A percentile compares a stretch with the other conserved stretches of the same genome.
Conservation (phyloP, 331 rosid species). For the Cydonia oblonga region DNA sequence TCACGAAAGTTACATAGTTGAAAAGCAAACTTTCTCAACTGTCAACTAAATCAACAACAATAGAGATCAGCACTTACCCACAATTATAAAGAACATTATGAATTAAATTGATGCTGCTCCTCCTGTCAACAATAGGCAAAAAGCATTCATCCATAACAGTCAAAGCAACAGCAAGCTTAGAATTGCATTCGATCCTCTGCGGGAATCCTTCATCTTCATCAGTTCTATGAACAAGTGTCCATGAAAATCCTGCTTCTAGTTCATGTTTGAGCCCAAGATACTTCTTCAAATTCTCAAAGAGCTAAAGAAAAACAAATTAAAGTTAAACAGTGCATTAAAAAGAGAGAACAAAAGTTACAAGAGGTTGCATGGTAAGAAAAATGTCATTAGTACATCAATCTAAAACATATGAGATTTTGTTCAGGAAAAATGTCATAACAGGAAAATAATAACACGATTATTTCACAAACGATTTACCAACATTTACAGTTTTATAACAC, state of each 20-base stretch:
- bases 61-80: conserved; percentile 55
- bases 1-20: background rate
- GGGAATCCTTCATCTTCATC: conserved; percentile 73
- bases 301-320: conserved; percentile 39
- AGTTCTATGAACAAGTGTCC: conserved; percentile 76
- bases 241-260: conserved; percentile 83
- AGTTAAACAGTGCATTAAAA: background rate
- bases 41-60: background rate
- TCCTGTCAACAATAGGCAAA: conserved; percentile 86
- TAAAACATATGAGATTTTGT: background rate
- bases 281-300: conserved; percentile 81
- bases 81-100: conserved; percentile 71
- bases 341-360: background rate
- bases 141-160: conserved; percentile 97
- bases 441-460: background rate
- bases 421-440: background rate
- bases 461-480: background rate
- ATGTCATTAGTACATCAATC: background rate
- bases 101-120: conserved; percentile 88
- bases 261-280: conserved; percentile 79
- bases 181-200: conserved; percentile 72
- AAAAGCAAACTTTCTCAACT: background rate
- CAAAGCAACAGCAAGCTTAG: conserved; percentile 89
- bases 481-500: background rate
- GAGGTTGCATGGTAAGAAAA: background rate